Base-by-base conservation (phyloP, 2,329 filamentous ascomycete species). In the Phyllosticta citriasiana region DNA sequence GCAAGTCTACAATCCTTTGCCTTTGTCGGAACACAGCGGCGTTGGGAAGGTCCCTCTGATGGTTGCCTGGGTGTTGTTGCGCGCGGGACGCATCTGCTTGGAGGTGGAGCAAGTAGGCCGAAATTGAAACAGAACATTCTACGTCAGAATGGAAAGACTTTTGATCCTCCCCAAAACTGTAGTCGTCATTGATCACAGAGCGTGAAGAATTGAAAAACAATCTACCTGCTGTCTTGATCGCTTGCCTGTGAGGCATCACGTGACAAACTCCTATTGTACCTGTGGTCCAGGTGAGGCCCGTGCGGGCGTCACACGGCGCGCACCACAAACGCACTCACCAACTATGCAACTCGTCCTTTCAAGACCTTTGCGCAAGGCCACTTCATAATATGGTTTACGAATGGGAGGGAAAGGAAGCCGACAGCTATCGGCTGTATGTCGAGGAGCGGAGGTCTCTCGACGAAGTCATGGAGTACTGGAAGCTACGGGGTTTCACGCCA, bases 381-480 rank as follows among this genome's bases (percentile, higher is more conserved):
- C 59, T 25, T 24, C 60, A 56, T 51, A 26, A 2, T 1, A 60
- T 62, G 60, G 60, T 62, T 2, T 62, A 62, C 51, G 60, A 62
- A 67, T 88, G 85, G 85, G 82, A 84, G 60, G 84, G 83, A 62
- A 87, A 88, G 72, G 79, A 82, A 67, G 80, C 82, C 52, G 79
- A 85, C 65, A 87, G 84, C 75, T 85, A 83, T 72, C 82, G 84
- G 66, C 82, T 94, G 69, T 94, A 91, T 68, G 89, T 93, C 66
- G 83, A 86, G 63, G 87, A 94, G 75, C 84, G 84, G 67, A 87
- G 83, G 75, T 83, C 84, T 51, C 76, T 92, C 62, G 84, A 88
- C 67, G 85, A 92, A 66, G 87, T 94, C 52, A 88, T 89, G 78
- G 80, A 85, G 26, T 85, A 86, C 69, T 86, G 70, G 69, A 84